Base-by-base conservation (phyloP, 192 early-diverging fungal species). In the Backusella liffmaniae region DNA sequence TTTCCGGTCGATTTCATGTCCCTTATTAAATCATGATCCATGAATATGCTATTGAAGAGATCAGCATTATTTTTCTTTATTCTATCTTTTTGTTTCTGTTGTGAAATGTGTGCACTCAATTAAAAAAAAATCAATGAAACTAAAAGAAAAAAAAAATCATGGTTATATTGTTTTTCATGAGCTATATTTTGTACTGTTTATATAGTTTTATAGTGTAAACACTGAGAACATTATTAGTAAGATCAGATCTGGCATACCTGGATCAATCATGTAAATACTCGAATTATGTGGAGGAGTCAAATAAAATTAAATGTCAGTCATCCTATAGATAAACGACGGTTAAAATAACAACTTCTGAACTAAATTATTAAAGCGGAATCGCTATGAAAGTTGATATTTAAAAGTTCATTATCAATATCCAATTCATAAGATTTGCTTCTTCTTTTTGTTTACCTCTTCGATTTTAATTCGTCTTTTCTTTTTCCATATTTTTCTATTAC, bases 221-320 rank as follows among this genome's bases (percentile, higher is more conserved):
- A 23, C 56, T 62, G 56, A 62, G 23, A 62, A 62, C 23, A 62
- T 29, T 62, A 62, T 62, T 62, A 62, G 56, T 62, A 62, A 62
- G 56, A 62, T 62, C 56, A 29, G 56, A 62, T 62, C 23, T 53
- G 5, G 23, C 1, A 3, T 4, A 62, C 23, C 56, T 26, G 56
- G 56, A 29, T 62, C 56, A 62, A 62, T 62, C 26, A 62, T 29
- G 23, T 62, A 62, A 62, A 26, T 6, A 29, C 56, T 59, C 53
- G 3, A 62, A 4, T 62, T 62, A 23, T 59, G 2, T 59, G 23
- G 26, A 62, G 56, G 26, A 62, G 12, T 29, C 56, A 62, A 62
- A 62, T 62, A 13, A 62, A 62, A 29, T 62, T 62, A 29, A 62
- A 62, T 62, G 56, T 13, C 56, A 62, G 56, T 62, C 23, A 62